Base-by-base conservation (phyloP, 805 yeast genomes). In the Martiniozyma abietophila region DNA sequence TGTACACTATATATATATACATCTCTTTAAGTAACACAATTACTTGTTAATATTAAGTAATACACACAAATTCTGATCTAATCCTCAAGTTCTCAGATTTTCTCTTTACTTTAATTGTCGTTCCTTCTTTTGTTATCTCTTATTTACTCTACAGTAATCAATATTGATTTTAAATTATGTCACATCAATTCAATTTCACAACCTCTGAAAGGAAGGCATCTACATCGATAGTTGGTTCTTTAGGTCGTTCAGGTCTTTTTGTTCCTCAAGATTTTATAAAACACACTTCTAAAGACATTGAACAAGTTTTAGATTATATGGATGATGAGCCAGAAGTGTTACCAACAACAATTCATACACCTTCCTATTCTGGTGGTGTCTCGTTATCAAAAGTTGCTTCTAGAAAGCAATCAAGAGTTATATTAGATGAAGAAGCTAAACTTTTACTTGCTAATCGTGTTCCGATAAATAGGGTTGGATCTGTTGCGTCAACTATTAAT, bases 161-260 rank as follows among this genome's bases (percentile, higher is more conserved):
- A n/a, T n/a, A n/a, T n/a, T n/a, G n/a, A n/a, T n/a, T n/a, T n/a
- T n/a, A 6, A 21, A 18, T 18, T 6, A 50, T 49, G 54, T 36
- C 53, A 6, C 54, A 48, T 15, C 58, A 53, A 20, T 66, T 66
- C 45, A 58, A 51, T 4, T 64, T 65, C 35, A 61, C 75, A 6
- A 68, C 63, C 25, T 54, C 66, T 3, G 59, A 66, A 39, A 56
- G 76, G 39, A 53, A 76, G 37, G 74, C 71, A 4, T 70, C 76
- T 1, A 40, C 53, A 0, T 59, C 69, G 2, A 67, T 70, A 0
- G 68, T 58, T 33, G 76, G 75, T 2, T 67, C 74, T 1, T 50
- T 64, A 4, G 74, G 76, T 4, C 61, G 74, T 41, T 65, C 69
- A 4, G 75, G 76, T 0, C 52, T 71, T 3, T 71, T 56, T 36